Percentiles rank a stretch among this genome's conserved stretches.
Conservation (phyloP, 345 rosid genomes). For the Ceriops tagal region DNA sequence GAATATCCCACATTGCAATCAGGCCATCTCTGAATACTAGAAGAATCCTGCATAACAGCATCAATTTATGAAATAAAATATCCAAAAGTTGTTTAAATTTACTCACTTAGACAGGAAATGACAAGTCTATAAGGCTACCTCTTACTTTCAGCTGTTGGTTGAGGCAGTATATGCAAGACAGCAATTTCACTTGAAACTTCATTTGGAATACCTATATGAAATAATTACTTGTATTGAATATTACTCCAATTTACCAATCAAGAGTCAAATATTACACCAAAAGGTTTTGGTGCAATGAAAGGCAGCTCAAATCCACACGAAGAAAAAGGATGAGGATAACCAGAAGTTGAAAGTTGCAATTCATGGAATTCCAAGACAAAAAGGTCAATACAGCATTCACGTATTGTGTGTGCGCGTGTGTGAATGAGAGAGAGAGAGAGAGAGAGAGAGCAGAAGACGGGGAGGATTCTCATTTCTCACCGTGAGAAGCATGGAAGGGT, state of each 20-base stretch:
- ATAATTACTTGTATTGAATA: slow-evolving; percentile 1
- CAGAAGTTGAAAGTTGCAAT: too few relatives aligned
- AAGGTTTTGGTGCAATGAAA: too few relatives aligned
- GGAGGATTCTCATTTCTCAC: slow-evolving; percentile 31
- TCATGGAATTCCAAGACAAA: too few relatives aligned
- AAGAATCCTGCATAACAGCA: slow-evolving; percentile 52
- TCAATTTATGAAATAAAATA: background rate
- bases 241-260: background rate
- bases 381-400: too few relatives aligned
- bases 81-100: too few relatives aligned
- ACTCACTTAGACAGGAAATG: slow-evolving; percentile 6
- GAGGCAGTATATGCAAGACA: slow-evolving; percentile 59
- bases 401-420: too few relatives aligned
- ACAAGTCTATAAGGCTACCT: slow-evolving; percentile 41
- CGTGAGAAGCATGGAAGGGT: slow-evolving; percentile 69
- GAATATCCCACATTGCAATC: slow-evolving; percentile 68
- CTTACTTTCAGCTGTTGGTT: slow-evolving; percentile 75
- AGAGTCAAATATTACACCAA: too few relatives aligned
- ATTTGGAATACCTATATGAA: slow-evolving; percentile 46
- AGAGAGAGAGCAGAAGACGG: background rate
- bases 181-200: slow-evolving; percentile 52
- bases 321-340: background rate
- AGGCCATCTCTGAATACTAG: slow-evolving; percentile 67
- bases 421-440: too few relatives aligned
- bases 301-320: too few relatives aligned